Percentiles rank a stretch among this genome's conserved stretches.
Evolutionary conservation across 176 grass and related monocot genomes (phyloP).

Genomic region (Dactylis glomerata): DNA sequence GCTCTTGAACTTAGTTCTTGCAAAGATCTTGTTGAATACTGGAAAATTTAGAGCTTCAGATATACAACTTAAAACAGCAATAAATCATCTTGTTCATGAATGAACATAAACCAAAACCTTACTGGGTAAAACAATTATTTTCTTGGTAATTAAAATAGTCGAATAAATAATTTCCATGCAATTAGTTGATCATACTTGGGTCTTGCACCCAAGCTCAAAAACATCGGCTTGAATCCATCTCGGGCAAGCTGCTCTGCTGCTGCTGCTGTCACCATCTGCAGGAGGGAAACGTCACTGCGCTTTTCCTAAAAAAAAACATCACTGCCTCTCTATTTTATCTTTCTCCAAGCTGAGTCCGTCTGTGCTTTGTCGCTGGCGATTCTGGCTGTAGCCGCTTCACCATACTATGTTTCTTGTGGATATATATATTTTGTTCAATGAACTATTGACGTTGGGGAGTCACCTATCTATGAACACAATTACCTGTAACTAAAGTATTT

Average conservation of each 20-base stretch:
- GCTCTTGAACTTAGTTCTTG: slow-evolving; percentile 25
- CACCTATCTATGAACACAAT: background rate
- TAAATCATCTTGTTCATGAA: background rate
- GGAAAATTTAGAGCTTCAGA: slow-evolving; percentile 12
- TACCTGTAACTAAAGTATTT: background rate
- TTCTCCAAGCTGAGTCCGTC: background rate
- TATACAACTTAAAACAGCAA: background rate
- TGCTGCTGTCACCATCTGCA: background rate
- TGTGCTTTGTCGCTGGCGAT: background rate
- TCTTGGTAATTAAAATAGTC: background rate
- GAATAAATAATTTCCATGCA: slow-evolving; percentile 2
- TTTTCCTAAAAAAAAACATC: too few relatives aligned
- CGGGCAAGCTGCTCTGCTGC: background rate
- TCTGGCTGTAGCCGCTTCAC: background rate
- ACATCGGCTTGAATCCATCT: background rate
- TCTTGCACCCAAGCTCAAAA: background rate
- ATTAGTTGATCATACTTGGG: slow-evolving; percentile 14
- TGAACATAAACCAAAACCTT: slow-evolving; percentile 19
- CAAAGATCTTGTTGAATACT: slow-evolving; percentile 6
- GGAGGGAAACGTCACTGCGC: background rate
- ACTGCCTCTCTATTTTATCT: background rate
- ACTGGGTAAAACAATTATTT: slow-evolving; percentile 13
- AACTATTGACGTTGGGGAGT: background rate
- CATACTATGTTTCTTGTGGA: background rate
- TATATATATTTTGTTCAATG: background rate